Conservation (phyloP, 106 monocot species). For the Acorus gramineus region DNA sequence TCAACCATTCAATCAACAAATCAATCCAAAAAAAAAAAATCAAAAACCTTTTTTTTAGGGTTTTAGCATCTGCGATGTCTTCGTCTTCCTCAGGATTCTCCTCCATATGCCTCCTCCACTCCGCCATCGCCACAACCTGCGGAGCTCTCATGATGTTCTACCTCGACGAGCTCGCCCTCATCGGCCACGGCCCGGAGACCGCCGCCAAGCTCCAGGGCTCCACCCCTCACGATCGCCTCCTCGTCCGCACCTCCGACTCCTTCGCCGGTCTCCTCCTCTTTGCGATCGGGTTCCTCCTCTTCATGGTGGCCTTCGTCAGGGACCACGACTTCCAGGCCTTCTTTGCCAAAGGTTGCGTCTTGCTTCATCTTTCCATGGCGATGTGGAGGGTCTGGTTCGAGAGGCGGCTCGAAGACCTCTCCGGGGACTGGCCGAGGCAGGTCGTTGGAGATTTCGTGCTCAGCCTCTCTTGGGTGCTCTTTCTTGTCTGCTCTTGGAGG, state of each 20-base stretch:
- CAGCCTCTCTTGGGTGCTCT: constrained; percentile 68
- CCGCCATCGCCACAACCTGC: constrained; percentile 53
- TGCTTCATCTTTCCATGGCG: constrained; percentile 65
- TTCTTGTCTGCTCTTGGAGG: constrained; percentile 70
- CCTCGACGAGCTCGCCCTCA: constrained; percentile 46
- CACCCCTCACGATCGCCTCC: constrained; percentile 77
- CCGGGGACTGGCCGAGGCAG: constrained; percentile 72
- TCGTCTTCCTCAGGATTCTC: constrained; percentile 43
- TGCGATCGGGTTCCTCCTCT: constrained; percentile 66
- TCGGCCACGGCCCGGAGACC: constrained; percentile 68
- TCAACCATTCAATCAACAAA: too few species aligned
- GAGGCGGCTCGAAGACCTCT: constrained; percentile 66
- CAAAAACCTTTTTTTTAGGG: too few species aligned
- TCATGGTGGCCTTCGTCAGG: constrained; percentile 87
- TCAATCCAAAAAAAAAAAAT: too few species aligned
- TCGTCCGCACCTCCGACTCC: constrained; percentile 78
- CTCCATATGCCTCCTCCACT: constrained; percentile 66
- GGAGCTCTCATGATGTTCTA: constrained; percentile 90
- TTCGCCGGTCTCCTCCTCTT: constrained; percentile 81
- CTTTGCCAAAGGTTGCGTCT: constrained; percentile 81
- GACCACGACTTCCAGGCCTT: constrained; percentile 81
- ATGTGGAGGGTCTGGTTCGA: constrained; percentile 78
- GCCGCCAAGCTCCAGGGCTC: constrained; percentile 67
- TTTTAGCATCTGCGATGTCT: background rate
- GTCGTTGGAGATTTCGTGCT: constrained; percentile 70